These are phyloP conservation scores for Aspergillus novoparasiticus DNA, from an alignment of 2,329 filamentous ascomycete genomes.

Conservation along the genomic window DNA sequence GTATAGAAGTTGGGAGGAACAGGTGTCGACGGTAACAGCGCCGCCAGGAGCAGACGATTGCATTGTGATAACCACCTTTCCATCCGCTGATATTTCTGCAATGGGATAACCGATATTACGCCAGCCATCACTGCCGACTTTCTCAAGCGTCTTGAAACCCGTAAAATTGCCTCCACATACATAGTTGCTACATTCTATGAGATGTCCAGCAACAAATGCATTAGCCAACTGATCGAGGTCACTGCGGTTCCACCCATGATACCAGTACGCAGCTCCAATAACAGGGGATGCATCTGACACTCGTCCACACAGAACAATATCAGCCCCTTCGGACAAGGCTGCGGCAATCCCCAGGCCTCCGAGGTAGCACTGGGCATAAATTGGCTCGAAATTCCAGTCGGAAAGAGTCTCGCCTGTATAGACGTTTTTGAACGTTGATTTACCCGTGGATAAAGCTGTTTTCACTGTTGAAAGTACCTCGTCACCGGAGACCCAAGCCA, in stretches of 20 bases:
- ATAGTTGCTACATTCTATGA: conserved; percentile 47
- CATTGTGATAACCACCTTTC: conserved; percentile 48
- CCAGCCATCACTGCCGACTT: conserved; percentile 37
- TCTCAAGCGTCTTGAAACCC: conserved; percentile 43
- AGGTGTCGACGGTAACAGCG: conserved; percentile 52
- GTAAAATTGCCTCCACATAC: conserved; percentile 49
- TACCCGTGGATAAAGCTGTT: conserved; percentile 31
- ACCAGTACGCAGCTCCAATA: conserved; percentile 47
- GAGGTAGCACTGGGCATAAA: conserved; percentile 36
- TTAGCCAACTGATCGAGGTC: conserved; percentile 43
- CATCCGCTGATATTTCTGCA: conserved; percentile 46
- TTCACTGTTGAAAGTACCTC: conserved; percentile 43
- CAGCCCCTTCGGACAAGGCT: conserved; percentile 43
- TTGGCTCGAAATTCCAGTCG: conserved; percentile 40
- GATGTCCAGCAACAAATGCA: conserved; percentile 41
- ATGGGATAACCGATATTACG: conserved; percentile 51
- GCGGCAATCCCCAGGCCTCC: conserved; percentile 44
- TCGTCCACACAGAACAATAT: conserved; percentile 49
- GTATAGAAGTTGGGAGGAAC: conserved; percentile 56
- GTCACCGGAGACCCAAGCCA: conserved; percentile 54
- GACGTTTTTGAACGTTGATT: conserved; percentile 43
- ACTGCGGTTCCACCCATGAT: conserved; percentile 44
- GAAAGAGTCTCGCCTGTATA: conserved; percentile 40
- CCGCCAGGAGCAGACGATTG: conserved; percentile 43
- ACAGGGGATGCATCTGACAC: conserved; percentile 49